Evolutionary conservation across 768 basidiomycete species (phyloP), one percentile per base, ranked within the genome.

Genomic region (Suillus fuscotomentosus): DNA sequence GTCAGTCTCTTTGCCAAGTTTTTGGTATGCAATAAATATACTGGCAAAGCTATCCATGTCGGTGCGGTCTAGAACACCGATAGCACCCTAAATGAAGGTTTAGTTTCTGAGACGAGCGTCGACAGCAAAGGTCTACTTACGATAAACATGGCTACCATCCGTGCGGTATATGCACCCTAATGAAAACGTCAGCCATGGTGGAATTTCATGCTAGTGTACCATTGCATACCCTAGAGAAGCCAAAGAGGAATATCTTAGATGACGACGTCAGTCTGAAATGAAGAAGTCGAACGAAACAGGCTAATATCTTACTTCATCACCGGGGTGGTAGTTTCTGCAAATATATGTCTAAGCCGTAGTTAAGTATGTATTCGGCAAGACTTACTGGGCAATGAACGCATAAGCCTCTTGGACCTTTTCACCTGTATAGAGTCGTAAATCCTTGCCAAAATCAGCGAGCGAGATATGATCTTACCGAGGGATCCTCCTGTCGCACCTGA

Each of bases 391-490:
- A 68, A 92, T 88, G 70, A 92, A 92, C n/a, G 84, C 88, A 75
- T 91, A 90, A 41, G 86, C 90, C 67, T 91, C 89, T 75, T 91
- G 87, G 3, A 92, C 88, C 70, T 92, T 91, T 63, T 88, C 87
- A 47, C 77, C 89, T 91, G 67, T 15, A 56, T 39, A 27, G 41
- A 38, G n/a, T 60, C 38, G 69, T 67, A 27, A 48, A 55, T 48
- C 24, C 22, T 64, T 59, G 22, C 54, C 22, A 47, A 42, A 17
- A 27, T 11, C 22, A 14, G 27, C 11, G 41, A 42, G 3, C 14
- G 48, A 45, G 43, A 7, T 24, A 38, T 1, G 39, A 41, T 50
- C 71, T 42, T 71, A 88, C 90, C 88, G 67, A 92, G 75, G 47
- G 84, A 82, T 53, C 79, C 81, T 27, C 89, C 90, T 2, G 85